phyloP scores from a whole-genome alignment of 768 basidiomycete genomes.

The Rhodotorula babjevae region DNA sequence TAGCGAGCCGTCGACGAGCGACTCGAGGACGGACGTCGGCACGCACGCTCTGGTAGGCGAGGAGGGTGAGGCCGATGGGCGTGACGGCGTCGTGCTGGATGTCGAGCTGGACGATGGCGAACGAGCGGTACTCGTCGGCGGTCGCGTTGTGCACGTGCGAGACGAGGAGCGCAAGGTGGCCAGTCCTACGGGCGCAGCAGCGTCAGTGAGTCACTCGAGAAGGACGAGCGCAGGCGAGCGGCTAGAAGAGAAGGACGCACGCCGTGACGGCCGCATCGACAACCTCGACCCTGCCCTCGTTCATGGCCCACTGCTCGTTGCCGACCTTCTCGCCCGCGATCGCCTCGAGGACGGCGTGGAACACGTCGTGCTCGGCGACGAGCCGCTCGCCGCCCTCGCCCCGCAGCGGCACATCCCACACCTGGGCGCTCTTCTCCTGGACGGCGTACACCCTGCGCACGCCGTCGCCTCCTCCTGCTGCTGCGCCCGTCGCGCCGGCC shows the following conservation, averaged over 20 bases:
- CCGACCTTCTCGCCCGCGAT: conserved; percentile 39
- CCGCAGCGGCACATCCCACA: conserved; percentile 29
- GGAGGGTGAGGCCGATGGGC: conserved; percentile 10
- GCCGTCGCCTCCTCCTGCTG: neutral
- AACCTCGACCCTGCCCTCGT: conserved; percentile 42
- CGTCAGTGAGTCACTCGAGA: neutral
- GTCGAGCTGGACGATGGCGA: conserved; percentile 44
- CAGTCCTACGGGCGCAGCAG: neutral
- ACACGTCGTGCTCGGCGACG: conserved; percentile 30
- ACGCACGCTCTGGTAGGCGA: conserved; percentile 35
- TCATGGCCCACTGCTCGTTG: conserved; percentile 41
- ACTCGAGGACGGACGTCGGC: too few species aligned
- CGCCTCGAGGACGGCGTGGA: conserved; percentile 34
- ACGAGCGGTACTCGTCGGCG: conserved; percentile 32
- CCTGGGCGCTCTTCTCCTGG: conserved; percentile 38
- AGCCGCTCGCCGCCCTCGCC: conserved; percentile 28
- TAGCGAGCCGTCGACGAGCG: neutral
- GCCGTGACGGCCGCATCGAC: conserved; percentile 41
- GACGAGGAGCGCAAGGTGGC: conserved; percentile 44
- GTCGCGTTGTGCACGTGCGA: conserved; percentile 38
- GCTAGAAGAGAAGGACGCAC: neutral
- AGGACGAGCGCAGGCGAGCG: too few species aligned
- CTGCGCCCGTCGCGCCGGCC: too few species aligned
- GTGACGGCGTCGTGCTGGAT: conserved; percentile 6
- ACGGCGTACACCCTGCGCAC: conserved; percentile 40